Evolutionary conservation across 148 eudicot genomes (phyloP), one percentile per base, ranked within the genome.

Genomic region (Rhododendron williamsianum): DNA sequence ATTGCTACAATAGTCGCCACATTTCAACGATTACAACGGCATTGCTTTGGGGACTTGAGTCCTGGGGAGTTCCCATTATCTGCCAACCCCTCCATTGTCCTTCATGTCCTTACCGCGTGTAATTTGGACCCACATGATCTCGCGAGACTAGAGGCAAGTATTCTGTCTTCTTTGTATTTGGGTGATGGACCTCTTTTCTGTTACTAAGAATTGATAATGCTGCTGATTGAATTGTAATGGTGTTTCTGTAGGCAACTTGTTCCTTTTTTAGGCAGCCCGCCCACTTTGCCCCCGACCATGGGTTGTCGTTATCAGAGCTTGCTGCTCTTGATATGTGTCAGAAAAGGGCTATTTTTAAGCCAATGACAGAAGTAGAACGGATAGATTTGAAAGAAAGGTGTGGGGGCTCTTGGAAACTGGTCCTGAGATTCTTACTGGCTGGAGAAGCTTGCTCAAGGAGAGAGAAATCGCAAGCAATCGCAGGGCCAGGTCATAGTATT

Each of bases 341-440:
- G 80, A 94, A 92, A 88, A 91, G 98, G 87, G 98, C 93, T 45
- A 88, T 97, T 73, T 95, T 94, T 86, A 95, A 88, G 86, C 93
- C 93, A 51, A 94, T 97, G 99, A 92, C 91, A 12, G 48, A 60
- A 27, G 93, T 91, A 76, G 88, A 93, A 86, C 89, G 88, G 45
- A 89, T 91, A 9, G 86, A 79, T 27, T 84, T 97, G 83, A 97
- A 93, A 91, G 88, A 76, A 86, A 91, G 81, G 82, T 94, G 99
- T 85, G 99, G 99, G 81, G 98, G 98, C 19, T 94, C 99, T 15
- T 97, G 99, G 99, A 97, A 97, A 79, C 87, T 97, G 65, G 98
- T 97, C 58, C 88, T 97, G 65, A 91, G 96, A 89, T 97, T 91
- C 90, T 90, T 97, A 84, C 84, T 94, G 83, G 98, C 96, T 27